Base-by-base conservation (phyloP, 805 yeast genomes). In the Candida boleticola region DNA sequence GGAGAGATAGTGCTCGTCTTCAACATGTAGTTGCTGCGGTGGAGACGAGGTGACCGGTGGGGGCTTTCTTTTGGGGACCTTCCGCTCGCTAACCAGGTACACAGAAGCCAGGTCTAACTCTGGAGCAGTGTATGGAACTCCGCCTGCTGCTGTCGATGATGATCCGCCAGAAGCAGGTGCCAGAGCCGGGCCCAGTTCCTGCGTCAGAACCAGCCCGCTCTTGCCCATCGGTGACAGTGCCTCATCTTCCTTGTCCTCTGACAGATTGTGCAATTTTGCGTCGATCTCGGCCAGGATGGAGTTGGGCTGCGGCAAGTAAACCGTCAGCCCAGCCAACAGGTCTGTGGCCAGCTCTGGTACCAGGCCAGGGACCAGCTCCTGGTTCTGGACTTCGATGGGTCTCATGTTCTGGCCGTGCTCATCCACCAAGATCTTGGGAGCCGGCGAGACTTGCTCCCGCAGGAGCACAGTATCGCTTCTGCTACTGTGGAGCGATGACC, bases 401-500 rank as follows among this genome's bases (percentile, higher is more conserved):
- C 10, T 7, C 27, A 23, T 23, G 7, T 23, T 11, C 10, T 26
- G 18, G 19, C 19, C 39, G 19, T 25, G 39, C 9, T 13, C 17
- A 5, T 36, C 39, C 18, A 38, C 40, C 42, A 38, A 33, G 16
- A 41, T 33, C 29, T 33, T 29, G 14, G 48, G 43, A 17, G 45
- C 36, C 17, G 10, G 13, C 19, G 19, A 14, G 21, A 38, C 11
- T 29, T 29, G 17, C 33, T 31, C 13, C 19, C 25, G 27, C 32
- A 16, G 36, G 40, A 37, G 39, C 36, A 7, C 25, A 14, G 13
- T 16, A 48, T 31, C 35, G 35, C 35, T 31, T 20, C 35, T 13
- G 10, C 22, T 19, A 17, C 35, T 31, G 13, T 31, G 35, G 13
- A 31, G 34, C n/a, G 55, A 45, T 5, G 60, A 52, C 1, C 57